Evolutionary conservation across 768 basidiomycete genomes (phyloP).

Genomic region (Mycena leptocephala): DNA sequence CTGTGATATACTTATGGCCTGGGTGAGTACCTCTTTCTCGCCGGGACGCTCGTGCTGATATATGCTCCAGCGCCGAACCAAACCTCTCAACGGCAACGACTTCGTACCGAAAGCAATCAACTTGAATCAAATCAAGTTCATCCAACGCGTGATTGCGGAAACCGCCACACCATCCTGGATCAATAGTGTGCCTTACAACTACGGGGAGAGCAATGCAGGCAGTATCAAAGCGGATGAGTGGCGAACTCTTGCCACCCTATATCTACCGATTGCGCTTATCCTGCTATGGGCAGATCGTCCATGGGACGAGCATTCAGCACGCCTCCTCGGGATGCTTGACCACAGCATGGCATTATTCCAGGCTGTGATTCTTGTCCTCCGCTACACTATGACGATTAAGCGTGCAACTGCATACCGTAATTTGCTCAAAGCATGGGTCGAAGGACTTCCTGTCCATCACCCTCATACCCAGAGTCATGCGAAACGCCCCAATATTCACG

Average conservation of each 20-base stretch:
- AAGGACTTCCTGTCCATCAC: slow-evolving; percentile 40
- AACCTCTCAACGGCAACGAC: slow-evolving; percentile 20
- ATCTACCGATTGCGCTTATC: slow-evolving; percentile 46
- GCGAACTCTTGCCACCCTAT: slow-evolving; percentile 37
- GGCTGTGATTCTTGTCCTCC: slow-evolving; percentile 42
- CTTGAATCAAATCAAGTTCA: slow-evolving; percentile 32
- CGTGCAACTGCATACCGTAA: slow-evolving; percentile 31
- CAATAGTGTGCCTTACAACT: slow-evolving; percentile 39
- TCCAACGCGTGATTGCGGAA: slow-evolving; percentile 27
- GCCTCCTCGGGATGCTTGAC: slow-evolving; percentile 39
- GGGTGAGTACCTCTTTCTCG: slow-evolving; percentile 25
- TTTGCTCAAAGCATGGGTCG: slow-evolving; percentile 44
- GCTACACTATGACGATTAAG: slow-evolving; percentile 33
- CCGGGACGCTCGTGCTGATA: slow-evolving; percentile 8
- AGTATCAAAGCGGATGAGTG: slow-evolving; percentile 52
- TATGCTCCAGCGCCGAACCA: slow-evolving; percentile 24
- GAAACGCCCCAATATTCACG: slow-evolving; percentile 44
- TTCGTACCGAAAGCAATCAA: slow-evolving; percentile 31
- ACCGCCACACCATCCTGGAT: slow-evolving; percentile 33
- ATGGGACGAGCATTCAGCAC: slow-evolving; percentile 8
- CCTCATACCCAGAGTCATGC: slow-evolving; percentile 40
- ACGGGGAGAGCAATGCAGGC: slow-evolving; percentile 41
- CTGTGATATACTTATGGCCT: slow-evolving; percentile 27
- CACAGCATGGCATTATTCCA: slow-evolving; percentile 48
- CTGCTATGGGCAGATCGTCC: slow-evolving; percentile 39